A percentile compares a stretch with the other conserved stretches of the same genome.
phyloP scores from a whole-genome alignment of 2,329 filamentous ascomycete genomes.

The Blastomyces gilchristii region DNA sequence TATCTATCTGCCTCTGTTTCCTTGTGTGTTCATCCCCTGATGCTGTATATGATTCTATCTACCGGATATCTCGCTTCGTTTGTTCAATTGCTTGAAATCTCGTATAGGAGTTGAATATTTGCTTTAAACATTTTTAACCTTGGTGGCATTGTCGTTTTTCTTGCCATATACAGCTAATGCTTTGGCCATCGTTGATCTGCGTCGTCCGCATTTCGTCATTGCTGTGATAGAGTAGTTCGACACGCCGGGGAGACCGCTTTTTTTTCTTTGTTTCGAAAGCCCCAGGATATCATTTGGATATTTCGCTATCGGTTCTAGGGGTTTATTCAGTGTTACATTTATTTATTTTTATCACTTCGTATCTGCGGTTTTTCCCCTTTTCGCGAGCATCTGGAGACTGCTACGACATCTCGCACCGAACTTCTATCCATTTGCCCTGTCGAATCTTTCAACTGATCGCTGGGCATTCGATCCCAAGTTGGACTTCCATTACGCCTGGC shows the following conservation, averaged over 20 bases:
- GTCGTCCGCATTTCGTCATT: background rate
- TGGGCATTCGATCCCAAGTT: background rate
- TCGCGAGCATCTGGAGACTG: background rate
- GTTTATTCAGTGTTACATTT: background rate
- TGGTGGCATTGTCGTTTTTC: background rate
- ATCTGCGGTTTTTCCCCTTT: background rate
- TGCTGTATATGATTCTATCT: background rate
- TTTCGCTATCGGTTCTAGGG: background rate
- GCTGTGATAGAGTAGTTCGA: background rate
- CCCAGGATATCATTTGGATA: background rate
- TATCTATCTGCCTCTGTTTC: too few relatives aligned
- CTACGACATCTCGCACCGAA: conserved; percentile 2
- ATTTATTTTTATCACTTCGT: background rate
- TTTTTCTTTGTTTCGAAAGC: background rate
- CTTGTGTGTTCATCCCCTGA: background rate
- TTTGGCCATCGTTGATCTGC: background rate
- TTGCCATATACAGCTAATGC: background rate
- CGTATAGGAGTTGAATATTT: background rate
- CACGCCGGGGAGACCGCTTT: background rate
- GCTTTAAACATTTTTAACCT: background rate
- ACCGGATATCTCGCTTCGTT: background rate
- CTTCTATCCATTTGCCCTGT: background rate
- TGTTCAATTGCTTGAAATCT: background rate
- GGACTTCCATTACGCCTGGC: background rate
- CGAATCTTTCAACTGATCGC: background rate